phyloP scores from a whole-genome alignment of 2,329 filamentous ascomycete genomes.

The Sclerotinia sclerotiorum region DNA sequence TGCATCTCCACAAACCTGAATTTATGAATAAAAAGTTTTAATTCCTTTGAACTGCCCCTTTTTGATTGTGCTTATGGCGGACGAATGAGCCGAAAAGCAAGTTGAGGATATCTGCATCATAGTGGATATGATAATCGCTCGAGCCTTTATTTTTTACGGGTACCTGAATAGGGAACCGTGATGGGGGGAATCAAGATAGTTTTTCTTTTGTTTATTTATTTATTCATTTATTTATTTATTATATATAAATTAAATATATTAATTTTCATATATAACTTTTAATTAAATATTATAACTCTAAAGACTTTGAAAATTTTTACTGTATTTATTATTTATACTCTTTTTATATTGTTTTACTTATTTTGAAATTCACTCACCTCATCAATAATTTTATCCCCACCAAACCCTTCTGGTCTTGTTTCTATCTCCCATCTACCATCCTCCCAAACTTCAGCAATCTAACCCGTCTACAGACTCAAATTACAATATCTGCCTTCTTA shows the following conservation, averaged over 20 bases:
- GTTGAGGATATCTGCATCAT: background rate
- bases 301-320: no score
- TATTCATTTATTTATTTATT: no score
- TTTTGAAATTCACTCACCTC: constrained; percentile 9
- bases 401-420: background rate
- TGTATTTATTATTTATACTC: background rate
- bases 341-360: background rate
- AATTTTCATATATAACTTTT: no score
- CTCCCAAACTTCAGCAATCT: background rate
- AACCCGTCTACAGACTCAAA: background rate
- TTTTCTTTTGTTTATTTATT: no score
- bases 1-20: background rate
- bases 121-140: background rate
- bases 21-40: background rate
- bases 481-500: background rate
- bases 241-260: background rate
- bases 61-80: no score
- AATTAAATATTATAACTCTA: no score
- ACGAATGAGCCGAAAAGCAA: background rate
- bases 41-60: background rate
- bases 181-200: no score
- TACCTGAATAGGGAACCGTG: background rate
- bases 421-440: background rate
- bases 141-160: background rate
- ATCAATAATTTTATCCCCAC: background rate